Percentiles rank a stretch among this genome's conserved stretches.
Evolutionary conservation across 331 rosid species (phyloP).

Genomic region (Spiraea crenata): DNA sequence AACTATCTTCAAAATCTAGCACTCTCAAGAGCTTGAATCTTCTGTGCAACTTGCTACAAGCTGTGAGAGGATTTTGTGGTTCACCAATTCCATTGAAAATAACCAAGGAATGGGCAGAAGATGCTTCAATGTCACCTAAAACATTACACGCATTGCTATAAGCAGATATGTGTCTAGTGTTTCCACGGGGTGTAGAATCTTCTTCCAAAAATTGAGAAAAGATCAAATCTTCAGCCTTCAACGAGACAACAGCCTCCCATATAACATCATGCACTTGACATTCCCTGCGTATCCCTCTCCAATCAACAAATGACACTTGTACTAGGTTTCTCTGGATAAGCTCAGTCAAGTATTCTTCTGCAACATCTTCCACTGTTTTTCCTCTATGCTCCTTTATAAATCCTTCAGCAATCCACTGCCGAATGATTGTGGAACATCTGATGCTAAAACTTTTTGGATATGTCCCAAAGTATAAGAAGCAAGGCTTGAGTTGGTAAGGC

Average conservation of each 20-base stretch:
- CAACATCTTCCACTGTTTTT: neutral
- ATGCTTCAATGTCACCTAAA: too few species aligned
- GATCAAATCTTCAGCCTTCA: too few species aligned
- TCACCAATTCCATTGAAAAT: neutral
- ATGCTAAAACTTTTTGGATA: too few species aligned
- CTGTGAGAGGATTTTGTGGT: neutral
- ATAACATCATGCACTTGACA: neutral
- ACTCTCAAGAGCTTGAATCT: slow-evolving; percentile 6
- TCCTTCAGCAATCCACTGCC: slow-evolving; percentile 20
- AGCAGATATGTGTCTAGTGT: too few species aligned
- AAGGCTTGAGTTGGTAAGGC: too few species aligned
- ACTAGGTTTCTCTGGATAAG: slow-evolving; percentile 3
- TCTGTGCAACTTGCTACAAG: neutral
- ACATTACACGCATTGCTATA: too few species aligned
- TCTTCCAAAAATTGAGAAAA: too few species aligned
- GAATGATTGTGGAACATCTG: too few species aligned
- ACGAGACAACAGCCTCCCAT: neutral
- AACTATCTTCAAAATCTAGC: slow-evolving; percentile 10
- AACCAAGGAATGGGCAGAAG: too few species aligned
- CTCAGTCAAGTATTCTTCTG: neutral
- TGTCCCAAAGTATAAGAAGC: too few species aligned
- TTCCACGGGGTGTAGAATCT: too few species aligned
- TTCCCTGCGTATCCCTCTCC: neutral
- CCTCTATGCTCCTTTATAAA: neutral
- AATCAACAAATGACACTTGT: neutral